phyloP scores from a whole-genome alignment of 257 asterid genomes.

The Solanum lignicaule region DNA sequence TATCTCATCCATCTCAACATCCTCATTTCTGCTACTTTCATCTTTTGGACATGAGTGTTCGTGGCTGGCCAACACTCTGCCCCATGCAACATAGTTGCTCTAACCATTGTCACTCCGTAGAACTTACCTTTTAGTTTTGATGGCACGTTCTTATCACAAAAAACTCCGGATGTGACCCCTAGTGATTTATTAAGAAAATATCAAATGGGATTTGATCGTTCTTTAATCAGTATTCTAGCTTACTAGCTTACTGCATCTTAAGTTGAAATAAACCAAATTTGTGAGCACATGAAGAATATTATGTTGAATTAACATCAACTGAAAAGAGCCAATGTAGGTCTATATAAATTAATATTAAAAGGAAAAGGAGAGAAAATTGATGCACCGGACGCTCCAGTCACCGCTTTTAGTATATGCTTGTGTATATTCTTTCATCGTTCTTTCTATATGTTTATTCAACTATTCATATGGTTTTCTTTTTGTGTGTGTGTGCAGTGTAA shows the following conservation, averaged over 20 bases:
- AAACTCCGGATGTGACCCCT: neutral
- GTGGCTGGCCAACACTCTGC: neutral
- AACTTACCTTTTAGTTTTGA: neutral
- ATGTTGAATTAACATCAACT: neutral
- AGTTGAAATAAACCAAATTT: neutral
- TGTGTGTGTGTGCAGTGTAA: neutral
- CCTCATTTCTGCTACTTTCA: neutral
- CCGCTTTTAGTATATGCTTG: neutral
- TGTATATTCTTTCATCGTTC: neutral
- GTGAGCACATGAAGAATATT: neutral
- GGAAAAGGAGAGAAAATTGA: neutral
- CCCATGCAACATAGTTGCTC: neutral
- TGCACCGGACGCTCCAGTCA: neutral
- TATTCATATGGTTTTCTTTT: neutral
- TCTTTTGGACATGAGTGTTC: neutral
- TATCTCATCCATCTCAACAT: neutral
- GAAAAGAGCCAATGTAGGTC: neutral
- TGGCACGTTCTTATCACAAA: neutral
- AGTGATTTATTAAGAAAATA: neutral
- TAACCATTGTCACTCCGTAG: neutral
- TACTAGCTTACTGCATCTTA: neutral
- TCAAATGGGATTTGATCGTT: neutral
- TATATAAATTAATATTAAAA: neutral
- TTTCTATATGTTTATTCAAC: neutral
- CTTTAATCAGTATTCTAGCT: neutral